Percentiles rank a stretch among this genome's conserved stretches.
These are phyloP conservation scores for Otatea glauca DNA, from an alignment of 176 grass and related monocot genomes.

Conservation along the genomic window DNA sequence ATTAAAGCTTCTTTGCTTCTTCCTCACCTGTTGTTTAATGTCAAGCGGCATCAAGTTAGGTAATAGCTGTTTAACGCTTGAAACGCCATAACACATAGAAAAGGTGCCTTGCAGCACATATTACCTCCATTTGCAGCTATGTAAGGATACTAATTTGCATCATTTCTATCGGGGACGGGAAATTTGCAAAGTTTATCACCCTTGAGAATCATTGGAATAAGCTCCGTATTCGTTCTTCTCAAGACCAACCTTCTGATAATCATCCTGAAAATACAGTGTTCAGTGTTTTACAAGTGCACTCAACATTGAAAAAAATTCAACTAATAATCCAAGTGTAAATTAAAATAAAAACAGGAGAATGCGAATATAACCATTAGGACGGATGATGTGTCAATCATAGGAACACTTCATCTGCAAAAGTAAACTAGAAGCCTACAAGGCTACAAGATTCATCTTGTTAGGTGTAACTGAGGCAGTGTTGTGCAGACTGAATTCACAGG, in stretches of 20 bases:
- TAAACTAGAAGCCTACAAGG: not conserved
- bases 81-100: not conserved
- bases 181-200: not conserved
- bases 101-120: not conserved
- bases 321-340: not conserved
- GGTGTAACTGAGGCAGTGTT: not conserved
- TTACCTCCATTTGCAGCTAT: conserved; percentile 1
- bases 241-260: not conserved
- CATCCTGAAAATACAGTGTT: not conserved
- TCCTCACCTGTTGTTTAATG: not conserved
- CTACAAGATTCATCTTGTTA: not conserved
- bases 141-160: not conserved
- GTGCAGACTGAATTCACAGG: not conserved
- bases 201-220: not conserved
- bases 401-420: conserved; percentile 5
- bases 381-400: not conserved
- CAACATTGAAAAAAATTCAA: not conserved
- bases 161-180: not conserved
- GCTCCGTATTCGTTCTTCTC: not conserved
- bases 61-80: not conserved
- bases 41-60: conserved; percentile 12
- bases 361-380: not conserved
- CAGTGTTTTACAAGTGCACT: conserved; percentile 11
- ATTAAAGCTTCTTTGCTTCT: conserved; percentile 17
- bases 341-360: not conserved